phyloP scores from a whole-genome alignment of 495 filamentous ascomycete species.

The Aspergillus ostianus region DNA sequence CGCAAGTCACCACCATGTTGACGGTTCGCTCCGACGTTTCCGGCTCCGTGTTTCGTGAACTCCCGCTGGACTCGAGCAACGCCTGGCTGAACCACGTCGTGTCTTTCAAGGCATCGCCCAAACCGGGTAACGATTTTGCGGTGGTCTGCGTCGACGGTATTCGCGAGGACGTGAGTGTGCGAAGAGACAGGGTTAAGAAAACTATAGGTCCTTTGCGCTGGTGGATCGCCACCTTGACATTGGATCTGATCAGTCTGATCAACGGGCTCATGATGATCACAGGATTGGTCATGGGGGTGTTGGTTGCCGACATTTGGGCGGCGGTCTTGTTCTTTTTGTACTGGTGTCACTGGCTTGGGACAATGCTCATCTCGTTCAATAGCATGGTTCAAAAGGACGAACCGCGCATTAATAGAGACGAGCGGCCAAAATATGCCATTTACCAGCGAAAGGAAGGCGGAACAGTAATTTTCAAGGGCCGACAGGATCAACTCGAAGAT shows the following conservation, averaged over 20 bases:
- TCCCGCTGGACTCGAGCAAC: constrained; percentile 27
- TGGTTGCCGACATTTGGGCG: constrained; percentile 30
- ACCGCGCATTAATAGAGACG: constrained; percentile 8
- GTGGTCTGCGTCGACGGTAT: constrained; percentile 22
- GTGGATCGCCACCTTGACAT: constrained; percentile 11
- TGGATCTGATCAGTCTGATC: constrained; percentile 20
- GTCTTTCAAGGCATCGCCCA: constrained; percentile 20
- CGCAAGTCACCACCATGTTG: constrained; percentile 26
- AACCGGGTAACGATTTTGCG: constrained; percentile 28
- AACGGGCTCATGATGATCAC: constrained; percentile 26
- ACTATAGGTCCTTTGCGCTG: constrained; percentile 3
- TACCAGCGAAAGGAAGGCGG: constrained; percentile 31
- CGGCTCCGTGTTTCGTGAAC: constrained; percentile 23
- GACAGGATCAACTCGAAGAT: constrained; percentile 25
- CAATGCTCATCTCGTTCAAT: constrained; percentile 20
- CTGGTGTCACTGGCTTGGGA: constrained; percentile 25
- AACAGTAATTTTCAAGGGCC: constrained; percentile 33
- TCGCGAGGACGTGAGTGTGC: not conserved
- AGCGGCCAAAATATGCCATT: constrained; percentile 19
- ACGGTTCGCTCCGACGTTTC: constrained; percentile 23
- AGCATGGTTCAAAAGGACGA: constrained; percentile 22
- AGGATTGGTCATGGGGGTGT: constrained; percentile 23
- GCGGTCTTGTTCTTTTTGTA: constrained; percentile 28
- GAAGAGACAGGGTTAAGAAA: not conserved
- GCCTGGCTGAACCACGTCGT: constrained; percentile 27